These are phyloP conservation scores for Xylaria palmicola DNA, from an alignment of 495 filamentous ascomycete genomes.

Conservation along the genomic window DNA sequence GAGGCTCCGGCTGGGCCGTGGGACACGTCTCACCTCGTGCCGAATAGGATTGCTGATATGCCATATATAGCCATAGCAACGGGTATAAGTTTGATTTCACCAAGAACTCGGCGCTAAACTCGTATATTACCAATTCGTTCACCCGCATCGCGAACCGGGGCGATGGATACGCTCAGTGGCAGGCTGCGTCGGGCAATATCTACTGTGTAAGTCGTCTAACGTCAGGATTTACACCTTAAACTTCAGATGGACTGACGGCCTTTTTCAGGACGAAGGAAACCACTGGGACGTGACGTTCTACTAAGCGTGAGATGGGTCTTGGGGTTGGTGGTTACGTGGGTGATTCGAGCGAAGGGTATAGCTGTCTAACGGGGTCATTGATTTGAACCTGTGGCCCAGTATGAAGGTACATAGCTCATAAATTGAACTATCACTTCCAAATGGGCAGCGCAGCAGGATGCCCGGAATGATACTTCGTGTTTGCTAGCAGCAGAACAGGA, in stretches of 20 bases:
- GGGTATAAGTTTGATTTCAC: conserved; percentile 21
- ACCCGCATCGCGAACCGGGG: conserved; percentile 16
- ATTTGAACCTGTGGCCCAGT: neutral
- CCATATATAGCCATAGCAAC: conserved; percentile 8
- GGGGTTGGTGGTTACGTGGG: neutral
- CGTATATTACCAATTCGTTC: conserved; percentile 18
- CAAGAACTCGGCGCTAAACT: conserved; percentile 18
- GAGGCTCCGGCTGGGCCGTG: neutral
- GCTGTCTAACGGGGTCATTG: neutral
- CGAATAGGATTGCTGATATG: neutral
- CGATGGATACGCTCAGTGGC: conserved; percentile 19
- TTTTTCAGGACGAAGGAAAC: conserved; percentile 18
- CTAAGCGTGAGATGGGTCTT: neutral
- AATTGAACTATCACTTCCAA: no score
- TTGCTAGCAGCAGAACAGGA: no score
- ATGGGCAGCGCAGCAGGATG: no score
- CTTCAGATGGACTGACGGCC: neutral
- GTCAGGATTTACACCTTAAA: neutral
- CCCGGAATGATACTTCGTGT: no score
- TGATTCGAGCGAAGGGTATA: neutral
- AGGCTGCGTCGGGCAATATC: conserved; percentile 19
- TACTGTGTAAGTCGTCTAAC: conserved; percentile 13
- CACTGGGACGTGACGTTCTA: conserved; percentile 22
- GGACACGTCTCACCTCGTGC: neutral
- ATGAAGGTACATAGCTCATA: neutral